Evolutionary conservation across 2,329 filamentous ascomycete genomes (phyloP), one percentile per base, ranked within the genome.

Genomic region (Alternaria solani): DNA sequence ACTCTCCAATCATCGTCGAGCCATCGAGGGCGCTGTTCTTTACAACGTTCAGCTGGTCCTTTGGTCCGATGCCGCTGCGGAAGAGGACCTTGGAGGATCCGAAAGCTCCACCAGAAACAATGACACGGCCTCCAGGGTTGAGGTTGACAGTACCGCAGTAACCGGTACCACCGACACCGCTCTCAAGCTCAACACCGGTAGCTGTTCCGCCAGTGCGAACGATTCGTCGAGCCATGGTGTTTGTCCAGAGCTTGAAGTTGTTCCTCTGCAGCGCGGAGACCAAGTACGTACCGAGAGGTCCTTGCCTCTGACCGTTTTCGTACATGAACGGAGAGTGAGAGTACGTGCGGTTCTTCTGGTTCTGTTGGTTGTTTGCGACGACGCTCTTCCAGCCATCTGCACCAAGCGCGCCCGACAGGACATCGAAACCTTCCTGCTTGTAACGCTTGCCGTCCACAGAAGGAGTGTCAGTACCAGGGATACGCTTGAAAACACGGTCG

Each of bases 201-300:
- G 89, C 82, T 57, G 85, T 84, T 43, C 87, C 85, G 2, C 86
- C 88, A 16, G 81, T 82, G 12, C 90, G 87, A 20, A 91, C 79
- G n/a, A 92, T 84, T 28, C 89, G 85, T 65, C 85, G 84, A n/a
- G 91, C 89, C 44, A 86, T 83, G 3, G 89, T 90, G 72, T 89
- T 87, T 20, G 85, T 85, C 82, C 87, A 87, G 48, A 93, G 80
- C 54, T 86, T 83, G 78, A 93, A 92, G 79, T 92, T 91, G 39
- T 81, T 77, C 60, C 87, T 83, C 42, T 80, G 79, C 48, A 83
- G 81, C 1, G 89, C 88, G 18, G 84, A 82, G 5, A 89, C 87
- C 1, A 93, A 85, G 70, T 93, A 93, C 0, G 90, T 91, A 8
- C 87, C 87, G 73, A 92, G 81, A 12, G 90, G 90, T 1, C 91